Conservation (phyloP, 192 early-diverging fungal species). For the Lunasporangiospora selenospora region DNA sequence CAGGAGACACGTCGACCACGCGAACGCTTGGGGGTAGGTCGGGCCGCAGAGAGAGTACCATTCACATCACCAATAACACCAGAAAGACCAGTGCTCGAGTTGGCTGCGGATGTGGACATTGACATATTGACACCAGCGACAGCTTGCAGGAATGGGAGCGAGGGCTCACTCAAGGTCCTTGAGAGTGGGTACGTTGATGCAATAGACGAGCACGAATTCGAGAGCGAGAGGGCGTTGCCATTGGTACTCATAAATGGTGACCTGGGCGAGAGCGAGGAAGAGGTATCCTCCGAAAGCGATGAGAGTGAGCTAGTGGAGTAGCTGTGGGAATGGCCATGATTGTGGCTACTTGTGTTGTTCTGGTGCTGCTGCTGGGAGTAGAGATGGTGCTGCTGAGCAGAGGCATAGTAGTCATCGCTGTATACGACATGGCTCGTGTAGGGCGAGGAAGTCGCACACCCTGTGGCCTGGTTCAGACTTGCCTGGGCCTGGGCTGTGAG, state of each 20-base stretch:
- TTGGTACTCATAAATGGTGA: constrained; percentile 31
- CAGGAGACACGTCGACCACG: constrained; percentile 63
- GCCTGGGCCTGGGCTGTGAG: constrained; percentile 9
- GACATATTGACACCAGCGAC: too few relatives aligned
- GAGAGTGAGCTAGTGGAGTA: constrained; percentile 38
- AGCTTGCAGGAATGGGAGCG: constrained; percentile 20
- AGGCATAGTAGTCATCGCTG: constrained; percentile 38
- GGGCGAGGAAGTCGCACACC: constrained; percentile 5
- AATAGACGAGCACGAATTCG: constrained; percentile 15
- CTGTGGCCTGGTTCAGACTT: constrained; percentile 34
- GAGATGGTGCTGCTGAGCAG: constrained; percentile 41
- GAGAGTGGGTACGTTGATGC: constrained; percentile 22
- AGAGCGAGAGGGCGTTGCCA: constrained; percentile 17
- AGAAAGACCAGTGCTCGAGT: too few relatives aligned
- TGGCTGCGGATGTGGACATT: too few relatives aligned
- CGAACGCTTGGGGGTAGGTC: constrained; percentile 51
- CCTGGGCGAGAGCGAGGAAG: constrained; percentile 21
- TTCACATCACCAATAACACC: too few relatives aligned
- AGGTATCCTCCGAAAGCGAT: constrained; percentile 34
- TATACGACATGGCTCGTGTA: constrained; percentile 35
- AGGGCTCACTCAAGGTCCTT: constrained; percentile 41
- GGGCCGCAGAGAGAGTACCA: too few relatives aligned
- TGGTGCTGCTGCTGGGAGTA: constrained; percentile 40
- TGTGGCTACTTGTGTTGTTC: constrained; percentile 2
- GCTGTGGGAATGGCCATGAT: constrained; percentile 20